Evolutionary conservation across 2,329 filamentous ascomycete genomes (phyloP).

Genomic region (Epichloe elymi): DNA sequence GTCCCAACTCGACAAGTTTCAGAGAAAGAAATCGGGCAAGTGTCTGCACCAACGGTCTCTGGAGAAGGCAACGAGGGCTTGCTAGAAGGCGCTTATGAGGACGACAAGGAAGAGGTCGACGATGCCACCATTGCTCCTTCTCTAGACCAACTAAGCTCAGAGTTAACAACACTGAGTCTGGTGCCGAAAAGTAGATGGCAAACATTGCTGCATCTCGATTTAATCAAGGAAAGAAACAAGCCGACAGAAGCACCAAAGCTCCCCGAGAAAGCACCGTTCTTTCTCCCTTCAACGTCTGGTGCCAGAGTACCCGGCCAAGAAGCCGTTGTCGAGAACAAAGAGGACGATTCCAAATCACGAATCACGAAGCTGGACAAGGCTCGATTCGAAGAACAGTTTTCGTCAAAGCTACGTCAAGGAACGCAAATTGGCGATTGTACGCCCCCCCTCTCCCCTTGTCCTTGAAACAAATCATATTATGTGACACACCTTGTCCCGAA

Average conservation of each 20-base stretch:
- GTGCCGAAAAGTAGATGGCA: constrained; percentile 91
- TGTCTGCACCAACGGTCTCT: constrained; percentile 60
- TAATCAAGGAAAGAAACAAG: constrained; percentile 89
- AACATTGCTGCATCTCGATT: constrained; percentile 79
- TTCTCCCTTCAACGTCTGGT: constrained; percentile 57
- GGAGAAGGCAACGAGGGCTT: constrained; percentile 69
- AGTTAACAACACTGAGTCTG: constrained; percentile 78
- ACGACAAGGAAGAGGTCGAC: constrained; percentile 36
- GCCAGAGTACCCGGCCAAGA: constrained; percentile 26
- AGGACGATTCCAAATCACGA: constrained; percentile 43
- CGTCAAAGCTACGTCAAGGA: constrained; percentile 40
- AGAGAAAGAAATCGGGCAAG: constrained; percentile 55
- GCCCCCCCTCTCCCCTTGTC: constrained; percentile 10
- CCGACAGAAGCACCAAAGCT: constrained; percentile 83
- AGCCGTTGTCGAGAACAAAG: constrained; percentile 18
- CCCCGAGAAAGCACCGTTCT: constrained; percentile 92
- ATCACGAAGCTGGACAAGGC: constrained; percentile 53
- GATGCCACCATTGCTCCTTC: constrained; percentile 40
- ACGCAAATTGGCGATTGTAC: constrained; percentile 47
- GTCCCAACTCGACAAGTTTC: constrained; percentile 76
- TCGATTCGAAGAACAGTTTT: constrained; percentile 45
- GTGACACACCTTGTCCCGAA: neutral
- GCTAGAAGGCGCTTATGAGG: constrained; percentile 63
- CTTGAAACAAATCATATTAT: neutral
- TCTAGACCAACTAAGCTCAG: constrained; percentile 65